A percentile compares a stretch with the other conserved stretches of the same genome.
Evolutionary conservation across 768 basidiomycete species (phyloP).

Genomic region (Saitozyma podzolica): DNA sequence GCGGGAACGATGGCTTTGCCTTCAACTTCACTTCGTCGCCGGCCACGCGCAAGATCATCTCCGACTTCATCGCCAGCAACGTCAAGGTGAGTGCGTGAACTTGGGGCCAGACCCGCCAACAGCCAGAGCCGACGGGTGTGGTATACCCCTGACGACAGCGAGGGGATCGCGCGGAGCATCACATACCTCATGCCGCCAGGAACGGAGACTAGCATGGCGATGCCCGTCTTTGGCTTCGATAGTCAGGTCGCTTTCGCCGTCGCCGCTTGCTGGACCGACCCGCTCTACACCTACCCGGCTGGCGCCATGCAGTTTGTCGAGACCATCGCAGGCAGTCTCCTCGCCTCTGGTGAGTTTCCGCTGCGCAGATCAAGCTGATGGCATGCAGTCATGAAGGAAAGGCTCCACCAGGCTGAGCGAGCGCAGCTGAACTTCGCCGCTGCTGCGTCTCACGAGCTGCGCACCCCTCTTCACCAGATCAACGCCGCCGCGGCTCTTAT

Average conservation of each 20-base stretch:
- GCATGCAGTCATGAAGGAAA: slow-evolving; percentile 39
- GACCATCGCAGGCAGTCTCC: slow-evolving; percentile 46
- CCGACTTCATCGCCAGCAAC: slow-evolving; percentile 43
- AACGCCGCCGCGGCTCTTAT: slow-evolving; percentile 38
- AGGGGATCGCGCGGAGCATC: slow-evolving; percentile 40
- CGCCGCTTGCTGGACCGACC: slow-evolving; percentile 48
- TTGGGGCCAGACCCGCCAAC: no score
- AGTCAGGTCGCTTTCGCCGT: slow-evolving; percentile 47
- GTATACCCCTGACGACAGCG: slow-evolving; percentile 47
- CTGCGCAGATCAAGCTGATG: no score
- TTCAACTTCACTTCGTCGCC: slow-evolving; percentile 43
- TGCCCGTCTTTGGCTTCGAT: slow-evolving; percentile 50
- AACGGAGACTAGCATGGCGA: slow-evolving; percentile 43
- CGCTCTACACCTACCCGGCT: slow-evolving; percentile 44
- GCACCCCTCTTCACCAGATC: slow-evolving; percentile 51
- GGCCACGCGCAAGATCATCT: slow-evolving; percentile 35
- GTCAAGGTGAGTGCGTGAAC: slow-evolving; percentile 25
- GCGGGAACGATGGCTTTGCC: slow-evolving; percentile 28
- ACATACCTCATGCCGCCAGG: slow-evolving; percentile 44
- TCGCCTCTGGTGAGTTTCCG: slow-evolving; percentile 44
- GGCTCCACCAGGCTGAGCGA: slow-evolving; percentile 33
- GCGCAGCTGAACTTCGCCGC: slow-evolving; percentile 47
- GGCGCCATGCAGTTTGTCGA: slow-evolving; percentile 49
- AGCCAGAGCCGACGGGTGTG: slow-evolving; percentile 42
- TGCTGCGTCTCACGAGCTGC: slow-evolving; percentile 45